Percentiles rank a stretch among this genome's conserved stretches.
Conservation (phyloP, 495 filamentous ascomycete species). For the Elasticomyces elasticus region DNA sequence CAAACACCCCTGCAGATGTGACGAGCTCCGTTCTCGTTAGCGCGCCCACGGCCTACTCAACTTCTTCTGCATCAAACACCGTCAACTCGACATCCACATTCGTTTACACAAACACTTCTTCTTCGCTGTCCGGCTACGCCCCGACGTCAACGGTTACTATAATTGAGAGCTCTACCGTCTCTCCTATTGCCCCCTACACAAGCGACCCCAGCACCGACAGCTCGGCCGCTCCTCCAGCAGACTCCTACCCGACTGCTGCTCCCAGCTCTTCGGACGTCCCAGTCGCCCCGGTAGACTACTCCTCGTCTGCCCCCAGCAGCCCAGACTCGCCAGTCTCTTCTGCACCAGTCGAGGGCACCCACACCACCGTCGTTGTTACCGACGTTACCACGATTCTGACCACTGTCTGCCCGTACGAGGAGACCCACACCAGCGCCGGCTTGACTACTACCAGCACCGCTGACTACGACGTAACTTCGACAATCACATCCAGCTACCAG, state of each 20-base stretch:
- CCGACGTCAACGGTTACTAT: background rate
- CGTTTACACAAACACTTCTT: background rate
- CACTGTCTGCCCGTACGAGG: background rate
- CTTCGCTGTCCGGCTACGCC: background rate
- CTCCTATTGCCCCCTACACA: background rate
- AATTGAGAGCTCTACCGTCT: background rate
- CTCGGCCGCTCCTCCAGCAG: background rate
- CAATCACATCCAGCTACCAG: background rate
- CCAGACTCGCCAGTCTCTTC: background rate
- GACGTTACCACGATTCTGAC: background rate
- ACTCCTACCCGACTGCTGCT: background rate
- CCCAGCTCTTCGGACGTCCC: no score
- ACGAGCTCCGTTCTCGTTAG: no score
- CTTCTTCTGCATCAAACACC: no score
- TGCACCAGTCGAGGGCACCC: background rate
- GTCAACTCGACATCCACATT: background rate
- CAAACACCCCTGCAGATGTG: no score
- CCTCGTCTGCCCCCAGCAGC: background rate
- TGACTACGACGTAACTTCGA: background rate
- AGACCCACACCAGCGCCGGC: constrained; percentile 3
- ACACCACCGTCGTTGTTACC: background rate
- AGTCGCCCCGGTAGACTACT: no score
- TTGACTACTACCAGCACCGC: background rate
- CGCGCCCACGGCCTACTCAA: no score
- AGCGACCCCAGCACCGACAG: background rate